Percentiles rank a stretch among this genome's conserved stretches.
These are phyloP conservation scores for Microdochium nivale DNA, from an alignment of 2,329 filamentous ascomycete genomes.

Conservation along the genomic window DNA sequence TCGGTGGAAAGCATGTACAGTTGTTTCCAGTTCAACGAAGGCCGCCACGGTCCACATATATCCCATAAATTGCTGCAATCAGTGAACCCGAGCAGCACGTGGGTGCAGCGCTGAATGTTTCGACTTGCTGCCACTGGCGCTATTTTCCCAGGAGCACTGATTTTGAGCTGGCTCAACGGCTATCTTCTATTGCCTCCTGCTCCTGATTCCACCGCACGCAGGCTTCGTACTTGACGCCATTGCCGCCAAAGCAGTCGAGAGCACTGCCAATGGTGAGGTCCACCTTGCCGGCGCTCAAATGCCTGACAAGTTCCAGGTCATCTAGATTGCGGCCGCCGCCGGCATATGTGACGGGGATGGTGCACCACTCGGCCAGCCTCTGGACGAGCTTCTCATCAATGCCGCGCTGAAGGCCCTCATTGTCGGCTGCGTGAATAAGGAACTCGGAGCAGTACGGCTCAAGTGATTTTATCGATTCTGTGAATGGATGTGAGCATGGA, in stretches of 20 bases:
- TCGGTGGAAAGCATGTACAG: not conserved
- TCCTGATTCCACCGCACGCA: conserved; percentile 78
- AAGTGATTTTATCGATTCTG: conserved; percentile 71
- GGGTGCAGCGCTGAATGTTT: not conserved
- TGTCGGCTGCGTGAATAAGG: conserved; percentile 92
- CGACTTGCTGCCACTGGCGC: no score
- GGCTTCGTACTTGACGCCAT: conserved; percentile 76
- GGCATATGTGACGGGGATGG: conserved; percentile 90
- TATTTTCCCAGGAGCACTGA: no score
- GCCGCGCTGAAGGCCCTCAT: conserved; percentile 85
- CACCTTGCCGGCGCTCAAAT: conserved; percentile 69
- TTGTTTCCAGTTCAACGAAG: no score
- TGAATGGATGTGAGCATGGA: conserved; percentile 4
- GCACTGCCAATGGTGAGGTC: conserved; percentile 96
- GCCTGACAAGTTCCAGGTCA: conserved; percentile 76
- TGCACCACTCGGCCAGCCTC: conserved; percentile 75
- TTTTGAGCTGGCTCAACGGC: not conserved
- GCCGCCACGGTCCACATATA: no score
- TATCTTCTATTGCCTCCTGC: conserved; percentile 19
- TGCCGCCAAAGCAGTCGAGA: conserved; percentile 89
- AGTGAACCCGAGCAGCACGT: no score
- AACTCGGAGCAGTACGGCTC: conserved; percentile 96
- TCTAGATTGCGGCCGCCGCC: conserved; percentile 79
- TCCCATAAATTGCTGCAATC: no score
- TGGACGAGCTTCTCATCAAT: conserved; percentile 80